Evolutionary conservation across 2,329 filamentous ascomycete genomes (phyloP), one percentile per base, ranked within the genome.

Genomic region (Xylariaceae sp.): DNA sequence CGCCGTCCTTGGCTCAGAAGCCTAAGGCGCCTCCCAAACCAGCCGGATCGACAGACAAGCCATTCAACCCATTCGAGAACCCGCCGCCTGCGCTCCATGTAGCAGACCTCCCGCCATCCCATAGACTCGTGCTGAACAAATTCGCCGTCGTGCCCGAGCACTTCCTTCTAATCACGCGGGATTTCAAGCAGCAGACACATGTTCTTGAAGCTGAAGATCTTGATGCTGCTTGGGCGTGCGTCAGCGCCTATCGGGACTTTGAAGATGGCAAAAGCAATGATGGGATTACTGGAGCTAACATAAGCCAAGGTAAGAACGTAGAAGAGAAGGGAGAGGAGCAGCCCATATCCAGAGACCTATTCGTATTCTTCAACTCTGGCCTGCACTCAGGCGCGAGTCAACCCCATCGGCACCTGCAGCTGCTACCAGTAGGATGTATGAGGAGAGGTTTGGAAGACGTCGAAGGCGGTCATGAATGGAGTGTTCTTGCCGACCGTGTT

Each of bases 61-160:
- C 69, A 3, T 72, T 76, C 56, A 77, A 88, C 61, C 83, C 83
- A 4, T 89, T 89, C 62, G 80, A 77, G 25, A 71, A 79, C 48
- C 83, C 83, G 0, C 64, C 74, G 0, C 57, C 69, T 3, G 68
- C 73, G 5, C 67, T 78, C 8, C 74, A 85, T 45, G 68, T 83
- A 29, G 64, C 82, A 35, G 63, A 75, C 21, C 58, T 86, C 6
- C 69, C 69, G 1, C 68, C 78, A 0, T 63, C 68, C 7, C 84
- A 89, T 63, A 73, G 75, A 47, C 72, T 88, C 34, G 79, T 89
- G 1, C 69, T 89, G 33, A 89, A 89, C 71, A 89, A 88, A 64
- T 89, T 85, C 56, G 83, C 85, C 39, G 67, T 89, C 39, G 82
- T 86, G 25, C 75, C 78, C 0, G 75, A 82, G 56, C 85, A 89